Conservation (phyloP, 1,139 yeast genomes). For the Pichia sp. region DNA sequence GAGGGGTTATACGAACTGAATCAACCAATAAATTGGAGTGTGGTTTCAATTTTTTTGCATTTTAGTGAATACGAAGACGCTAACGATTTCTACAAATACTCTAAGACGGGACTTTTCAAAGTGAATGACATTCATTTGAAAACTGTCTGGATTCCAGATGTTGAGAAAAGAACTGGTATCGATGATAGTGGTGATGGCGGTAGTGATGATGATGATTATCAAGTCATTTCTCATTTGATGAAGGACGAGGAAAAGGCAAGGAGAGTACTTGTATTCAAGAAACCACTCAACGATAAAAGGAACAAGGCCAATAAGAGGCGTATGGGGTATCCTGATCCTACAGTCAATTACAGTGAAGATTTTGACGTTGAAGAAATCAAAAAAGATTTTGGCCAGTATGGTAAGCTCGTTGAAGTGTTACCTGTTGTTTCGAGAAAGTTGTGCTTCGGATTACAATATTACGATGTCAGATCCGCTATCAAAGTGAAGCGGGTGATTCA, state of each 20-base stretch:
- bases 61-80: conserved; percentile 55
- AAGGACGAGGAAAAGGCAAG: conserved; percentile 22
- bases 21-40: conserved; percentile 20
- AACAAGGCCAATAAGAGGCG: conserved; percentile 5
- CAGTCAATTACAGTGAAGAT: conserved; percentile 25
- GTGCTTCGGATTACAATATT: conserved; percentile 56
- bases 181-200: conserved; percentile 4
- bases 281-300: conserved; percentile 19
- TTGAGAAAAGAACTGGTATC: no score
- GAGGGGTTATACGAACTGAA: conserved; percentile 3
- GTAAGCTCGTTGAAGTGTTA: conserved; percentile 53
- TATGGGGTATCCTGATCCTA: conserved; percentile 27
- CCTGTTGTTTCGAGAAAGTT: conserved; percentile 64
- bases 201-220: conserved; percentile 1
- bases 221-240: conserved; percentile 14
- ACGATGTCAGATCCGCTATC: conserved; percentile 57
- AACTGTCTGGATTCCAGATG: conserved; percentile 29
- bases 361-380: conserved; percentile 36
- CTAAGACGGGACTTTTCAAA: conserved; percentile 48
- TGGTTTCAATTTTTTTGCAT: conserved; percentile 37
- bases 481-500: conserved; percentile 36
- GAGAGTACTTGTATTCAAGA: conserved; percentile 26
- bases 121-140: conserved; percentile 50
- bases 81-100: conserved; percentile 43
- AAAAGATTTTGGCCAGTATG: conserved; percentile 49